Percentiles rank a stretch among this genome's conserved stretches.
These are phyloP conservation scores for Ilex aquifolium DNA, from an alignment of 257 asterid genomes.

Conservation along the genomic window DNA sequence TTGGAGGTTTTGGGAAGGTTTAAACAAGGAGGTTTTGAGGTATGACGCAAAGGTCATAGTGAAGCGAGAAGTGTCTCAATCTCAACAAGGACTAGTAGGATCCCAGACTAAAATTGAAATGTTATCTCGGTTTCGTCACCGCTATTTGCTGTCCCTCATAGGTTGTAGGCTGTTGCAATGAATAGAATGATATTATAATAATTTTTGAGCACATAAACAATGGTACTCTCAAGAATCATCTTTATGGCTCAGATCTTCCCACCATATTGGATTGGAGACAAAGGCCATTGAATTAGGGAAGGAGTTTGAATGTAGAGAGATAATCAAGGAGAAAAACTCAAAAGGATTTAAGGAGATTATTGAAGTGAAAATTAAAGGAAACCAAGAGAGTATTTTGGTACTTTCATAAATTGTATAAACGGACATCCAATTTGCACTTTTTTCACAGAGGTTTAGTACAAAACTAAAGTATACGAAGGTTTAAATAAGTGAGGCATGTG, in stretches of 20 bases:
- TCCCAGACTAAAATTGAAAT: conserved; percentile 35
- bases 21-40: conserved; percentile 25
- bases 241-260: conserved; percentile 23
- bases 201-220: conserved; percentile 41
- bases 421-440: too few species aligned
- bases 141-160: conserved; percentile 37
- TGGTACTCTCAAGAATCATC: conserved; percentile 31
- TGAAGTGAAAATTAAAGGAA: too few species aligned
- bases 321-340: too few species aligned
- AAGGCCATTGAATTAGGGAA: conserved; percentile 41
- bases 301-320: background rate
- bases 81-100: conserved; percentile 30
- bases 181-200: conserved; percentile 33
- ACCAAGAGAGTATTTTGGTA: too few species aligned
- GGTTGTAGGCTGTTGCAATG: conserved; percentile 28
- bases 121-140: conserved; percentile 36
- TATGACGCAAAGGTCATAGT: conserved; percentile 35
- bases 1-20: conserved; percentile 43
- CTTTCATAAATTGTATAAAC: too few species aligned
- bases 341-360: too few species aligned
- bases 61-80: conserved; percentile 26
- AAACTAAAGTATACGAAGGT: too few species aligned
- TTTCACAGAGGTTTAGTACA: too few species aligned
- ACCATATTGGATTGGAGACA: conserved; percentile 26
- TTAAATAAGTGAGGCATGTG: too few species aligned